Percentiles rank a stretch among this genome's conserved stretches.
These are phyloP conservation scores for Linum usitatissimum DNA, from an alignment of 345 rosid genomes.

Conservation along the genomic window DNA sequence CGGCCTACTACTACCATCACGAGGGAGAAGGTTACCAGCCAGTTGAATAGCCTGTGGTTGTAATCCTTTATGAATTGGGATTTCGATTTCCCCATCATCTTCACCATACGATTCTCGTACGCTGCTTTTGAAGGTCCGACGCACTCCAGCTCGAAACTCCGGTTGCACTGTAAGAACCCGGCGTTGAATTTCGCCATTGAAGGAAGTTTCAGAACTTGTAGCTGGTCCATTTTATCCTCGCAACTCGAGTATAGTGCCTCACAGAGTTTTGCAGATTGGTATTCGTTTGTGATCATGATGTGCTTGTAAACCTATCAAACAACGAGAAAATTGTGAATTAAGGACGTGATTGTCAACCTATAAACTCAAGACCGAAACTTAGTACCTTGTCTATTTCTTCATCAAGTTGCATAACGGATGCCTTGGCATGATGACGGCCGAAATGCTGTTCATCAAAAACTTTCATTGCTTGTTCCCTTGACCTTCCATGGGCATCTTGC, in stretches of 20 bases:
- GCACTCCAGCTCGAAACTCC: slow-evolving; percentile 68
- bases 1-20: slow-evolving; percentile 93
- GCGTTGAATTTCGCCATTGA: slow-evolving; percentile 99
- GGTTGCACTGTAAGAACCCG: slow-evolving; percentile 86
- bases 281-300: slow-evolving; percentile 65
- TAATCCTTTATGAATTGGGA: slow-evolving; percentile 84
- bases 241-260: slow-evolving; percentile 68
- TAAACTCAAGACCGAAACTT: not conserved
- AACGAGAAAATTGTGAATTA: too few species aligned
- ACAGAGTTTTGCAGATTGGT: slow-evolving; percentile 77
- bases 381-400: slow-evolving; percentile 78
- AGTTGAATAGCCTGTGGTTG: slow-evolving; percentile 89
- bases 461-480: slow-evolving; percentile 47
- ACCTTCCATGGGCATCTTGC: slow-evolving; percentile 52
- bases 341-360: slow-evolving; percentile 57
- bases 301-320: slow-evolving; percentile 51
- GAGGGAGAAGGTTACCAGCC: slow-evolving; percentile 91
- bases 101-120: slow-evolving; percentile 75
- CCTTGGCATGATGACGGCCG: slow-evolving; percentile 89
- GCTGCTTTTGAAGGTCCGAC: slow-evolving; percentile 81
- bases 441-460: slow-evolving; percentile 86
- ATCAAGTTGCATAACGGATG: slow-evolving; percentile 60
- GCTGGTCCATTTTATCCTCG: slow-evolving; percentile 96
- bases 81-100: slow-evolving; percentile 88
- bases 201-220: slow-evolving; percentile 94